Evolutionary conservation across 371 early-diverging fungal species (phyloP), one percentile per base, ranked within the genome.

Genomic region (Cokeromyces recurvatus): DNA sequence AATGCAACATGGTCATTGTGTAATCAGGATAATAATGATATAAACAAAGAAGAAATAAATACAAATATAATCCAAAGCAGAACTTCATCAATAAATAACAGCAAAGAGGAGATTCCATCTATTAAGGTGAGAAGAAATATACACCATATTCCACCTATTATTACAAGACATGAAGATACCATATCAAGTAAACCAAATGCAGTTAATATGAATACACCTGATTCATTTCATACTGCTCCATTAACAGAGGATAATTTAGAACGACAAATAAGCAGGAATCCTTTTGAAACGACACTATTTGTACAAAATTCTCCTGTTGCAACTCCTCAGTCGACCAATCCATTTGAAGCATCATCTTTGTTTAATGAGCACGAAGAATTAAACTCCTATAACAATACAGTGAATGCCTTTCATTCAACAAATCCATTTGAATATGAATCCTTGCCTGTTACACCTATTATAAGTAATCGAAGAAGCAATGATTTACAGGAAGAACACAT

Each of bases 111-210:
- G 29, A 5, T 11, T 8, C 19, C 19, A 11, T 32, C 52, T 17
- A 51, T 51, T 24, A 32, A 29, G n/a, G 25, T 32, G 1, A 38
- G 52, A 51, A 31, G 52, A 38, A 51, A 45, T 9, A 44, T 38
- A n/a, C 7, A 22, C 10, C 44, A 44, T 27, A 23, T 51, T 8
- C 45, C 52, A n/a, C 23, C 24, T 2, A 51, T 51, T 39, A 24
- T 32, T 2, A 53, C 53, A 1, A 22, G 17, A 2, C 2, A 34
- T 40, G 2, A 22, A 12, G n/a, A n/a, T n/a, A n/a, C n/a, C n/a
- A n/a, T n/a, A n/a, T n/a, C n/a, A n/a, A n/a, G n/a, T n/a, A n/a
- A n/a, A n/a, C n/a, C n/a, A n/a, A n/a, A n/a, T n/a, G n/a, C n/a
- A n/a, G n/a, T n/a, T n/a, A 16, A 41, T 24, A 5, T n/a, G 21